A percentile compares a stretch with the other conserved stretches of the same genome.
phyloP scores from a whole-genome alignment of 1,284 basidiomycete genomes.

The Cystobasidium slooffiae region DNA sequence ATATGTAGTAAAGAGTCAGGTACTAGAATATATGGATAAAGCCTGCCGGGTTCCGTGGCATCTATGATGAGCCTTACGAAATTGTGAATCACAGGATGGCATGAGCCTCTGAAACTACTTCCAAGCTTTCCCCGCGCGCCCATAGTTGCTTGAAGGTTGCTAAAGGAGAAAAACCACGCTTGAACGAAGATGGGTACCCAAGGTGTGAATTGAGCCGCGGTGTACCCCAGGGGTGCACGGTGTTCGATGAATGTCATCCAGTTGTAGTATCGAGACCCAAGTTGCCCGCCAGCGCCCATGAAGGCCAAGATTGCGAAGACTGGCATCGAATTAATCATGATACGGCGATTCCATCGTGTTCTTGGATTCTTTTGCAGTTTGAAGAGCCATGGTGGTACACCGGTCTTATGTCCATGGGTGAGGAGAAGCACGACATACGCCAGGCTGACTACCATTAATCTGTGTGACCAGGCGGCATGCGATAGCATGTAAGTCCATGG shows the following conservation, averaged over 20 bases:
- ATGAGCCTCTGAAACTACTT: not conserved
- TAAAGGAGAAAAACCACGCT: conserved; percentile 27
- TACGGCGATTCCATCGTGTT: not conserved
- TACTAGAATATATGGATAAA: not conserved
- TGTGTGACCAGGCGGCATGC: not conserved
- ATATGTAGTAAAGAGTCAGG: not conserved
- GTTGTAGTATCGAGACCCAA: conserved; percentile 8
- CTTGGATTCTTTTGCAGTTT: conserved; percentile 11
- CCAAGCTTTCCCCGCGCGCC: not conserved
- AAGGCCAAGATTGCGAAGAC: not conserved
- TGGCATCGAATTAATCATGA: conserved; percentile 21
- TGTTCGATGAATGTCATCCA: conserved; percentile 10
- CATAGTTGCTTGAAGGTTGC: conserved; percentile 22
- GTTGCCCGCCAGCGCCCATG: conserved; percentile 1
- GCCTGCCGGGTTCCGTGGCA: too few species aligned
- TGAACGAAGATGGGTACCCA: conserved; percentile 10
- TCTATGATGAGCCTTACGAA: conserved; percentile 8
- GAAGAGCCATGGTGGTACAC: conserved; percentile 2
- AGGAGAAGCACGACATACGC: conserved; percentile 1
- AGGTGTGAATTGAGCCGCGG: not conserved
- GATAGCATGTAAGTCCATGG: not conserved
- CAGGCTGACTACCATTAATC: conserved; percentile 16
- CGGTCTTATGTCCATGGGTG: not conserved
- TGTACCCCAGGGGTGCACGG: not conserved
- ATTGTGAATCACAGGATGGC: conserved; percentile 3